A percentile compares a stretch with the other conserved stretches of the same genome.
phyloP scores from a whole-genome alignment of 2,329 filamentous ascomycete genomes.

The Microdochium bolleyi region DNA sequence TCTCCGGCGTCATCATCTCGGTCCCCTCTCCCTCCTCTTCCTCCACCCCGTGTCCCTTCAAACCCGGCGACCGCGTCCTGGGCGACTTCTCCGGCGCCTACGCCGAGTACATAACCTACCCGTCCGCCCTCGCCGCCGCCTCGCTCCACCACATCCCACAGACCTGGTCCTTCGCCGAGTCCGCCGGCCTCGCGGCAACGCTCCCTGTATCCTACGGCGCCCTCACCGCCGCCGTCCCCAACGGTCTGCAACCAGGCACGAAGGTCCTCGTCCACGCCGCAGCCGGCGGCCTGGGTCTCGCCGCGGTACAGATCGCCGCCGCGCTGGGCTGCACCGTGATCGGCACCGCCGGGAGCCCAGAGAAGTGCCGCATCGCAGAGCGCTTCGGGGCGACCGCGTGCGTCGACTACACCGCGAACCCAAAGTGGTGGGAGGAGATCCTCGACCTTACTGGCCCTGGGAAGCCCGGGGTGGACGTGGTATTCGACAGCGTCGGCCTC shows the following conservation, averaged over 20 bases:
- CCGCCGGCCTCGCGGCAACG: slow-evolving; percentile 44
- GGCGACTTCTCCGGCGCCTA: slow-evolving; percentile 43
- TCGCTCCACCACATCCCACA: slow-evolving; percentile 34
- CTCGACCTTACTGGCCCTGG: slow-evolving; percentile 30
- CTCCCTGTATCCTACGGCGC: slow-evolving; percentile 47
- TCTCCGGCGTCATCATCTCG: slow-evolving; percentile 41
- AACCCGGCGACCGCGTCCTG: slow-evolving; percentile 46
- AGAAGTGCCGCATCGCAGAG: slow-evolving; percentile 33
- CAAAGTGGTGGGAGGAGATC: slow-evolving; percentile 42
- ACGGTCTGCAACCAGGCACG: slow-evolving; percentile 32
- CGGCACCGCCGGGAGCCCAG: slow-evolving; percentile 37
- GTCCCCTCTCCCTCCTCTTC: slow-evolving; percentile 18
- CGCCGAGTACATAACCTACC: slow-evolving; percentile 38
- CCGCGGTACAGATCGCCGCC: slow-evolving; percentile 47
- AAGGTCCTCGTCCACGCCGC: slow-evolving; percentile 47
- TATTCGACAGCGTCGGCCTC: slow-evolving; percentile 50
- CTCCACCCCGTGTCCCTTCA: too few species aligned
- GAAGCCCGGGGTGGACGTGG: slow-evolving; percentile 43
- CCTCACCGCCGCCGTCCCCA: slow-evolving; percentile 31
- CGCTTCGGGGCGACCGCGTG: slow-evolving; percentile 29
- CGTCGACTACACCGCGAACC: slow-evolving; percentile 28
- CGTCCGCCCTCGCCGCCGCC: slow-evolving; percentile 11
- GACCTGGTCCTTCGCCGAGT: slow-evolving; percentile 34
- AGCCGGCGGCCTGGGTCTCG: slow-evolving; percentile 45
- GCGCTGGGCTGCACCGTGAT: slow-evolving; percentile 44